Conservation (phyloP, 805 yeast species). For the Saccharomycopsis sp. region DNA sequence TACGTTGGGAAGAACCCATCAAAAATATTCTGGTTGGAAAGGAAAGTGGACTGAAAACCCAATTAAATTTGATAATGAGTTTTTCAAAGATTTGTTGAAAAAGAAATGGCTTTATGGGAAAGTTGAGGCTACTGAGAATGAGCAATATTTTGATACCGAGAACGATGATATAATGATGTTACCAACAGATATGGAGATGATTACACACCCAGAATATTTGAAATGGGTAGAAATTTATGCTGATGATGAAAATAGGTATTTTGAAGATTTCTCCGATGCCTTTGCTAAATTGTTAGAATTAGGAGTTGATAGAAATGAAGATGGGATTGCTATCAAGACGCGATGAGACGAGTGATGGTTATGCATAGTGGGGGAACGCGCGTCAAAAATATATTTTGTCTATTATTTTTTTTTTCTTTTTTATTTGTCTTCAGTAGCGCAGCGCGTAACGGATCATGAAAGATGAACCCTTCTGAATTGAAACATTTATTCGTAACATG, state of each 20-base stretch:
- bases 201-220: constrained; percentile 30
- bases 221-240: constrained; percentile 37
- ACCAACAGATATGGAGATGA: constrained; percentile 38
- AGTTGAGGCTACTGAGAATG: constrained; percentile 37
- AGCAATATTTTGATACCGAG: constrained; percentile 34
- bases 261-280: constrained; percentile 34
- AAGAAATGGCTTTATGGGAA: constrained; percentile 27
- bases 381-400: neutral
- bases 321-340: constrained; percentile 15
- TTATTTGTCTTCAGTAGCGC: neutral
- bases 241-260: constrained; percentile 30
- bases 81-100: constrained; percentile 31
- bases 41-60: constrained; percentile 43
- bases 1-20: constrained; percentile 43
- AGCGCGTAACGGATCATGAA: neutral
- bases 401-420: constrained; percentile 2
- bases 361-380: neutral
- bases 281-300: constrained; percentile 41
- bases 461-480: constrained; percentile 29
- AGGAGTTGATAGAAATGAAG: constrained; percentile 24
- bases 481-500: constrained; percentile 48
- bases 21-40: constrained; percentile 41
- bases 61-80: constrained; percentile 36
- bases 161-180: constrained; percentile 38
- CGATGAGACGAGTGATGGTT: neutral